These are phyloP conservation scores for Aspergillus texensis DNA, from an alignment of 2,329 filamentous ascomycete genomes.

Conservation along the genomic window DNA sequence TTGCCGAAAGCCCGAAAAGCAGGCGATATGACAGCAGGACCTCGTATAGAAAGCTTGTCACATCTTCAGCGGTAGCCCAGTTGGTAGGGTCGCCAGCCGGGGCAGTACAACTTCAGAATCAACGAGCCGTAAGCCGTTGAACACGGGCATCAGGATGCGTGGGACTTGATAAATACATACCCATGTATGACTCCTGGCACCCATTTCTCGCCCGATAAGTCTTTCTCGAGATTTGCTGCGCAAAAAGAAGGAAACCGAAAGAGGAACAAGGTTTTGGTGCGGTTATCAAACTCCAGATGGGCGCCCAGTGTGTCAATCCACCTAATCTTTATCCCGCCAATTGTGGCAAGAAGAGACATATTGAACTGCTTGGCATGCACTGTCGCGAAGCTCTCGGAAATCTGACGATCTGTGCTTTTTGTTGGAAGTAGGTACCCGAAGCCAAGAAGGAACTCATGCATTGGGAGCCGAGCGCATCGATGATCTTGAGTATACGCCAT, in stretches of 20 bases:
- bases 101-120: background rate
- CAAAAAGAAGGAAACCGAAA: slow-evolving; percentile 14
- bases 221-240: background rate
- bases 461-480: slow-evolving; percentile 1
- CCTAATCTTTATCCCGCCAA: slow-evolving; percentile 7
- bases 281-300: slow-evolving; percentile 12
- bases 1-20: slow-evolving; percentile 12
- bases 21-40: slow-evolving; percentile 12
- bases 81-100: background rate
- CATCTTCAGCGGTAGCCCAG: slow-evolving; percentile 14
- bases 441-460: slow-evolving; percentile 16
- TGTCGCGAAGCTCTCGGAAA: slow-evolving; percentile 4
- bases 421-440: slow-evolving; percentile 13
- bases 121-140: background rate
- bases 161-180: background rate
- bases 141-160: too few relatives aligned
- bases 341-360: slow-evolving; percentile 2
- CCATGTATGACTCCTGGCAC: background rate
- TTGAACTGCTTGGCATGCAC: slow-evolving; percentile 10
- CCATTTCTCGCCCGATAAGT: background rate
- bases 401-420: slow-evolving; percentile 9
- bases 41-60: slow-evolving; percentile 8
- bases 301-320: slow-evolving; percentile 13
- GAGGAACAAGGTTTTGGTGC: slow-evolving; percentile 8
- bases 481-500: slow-evolving; percentile 1